Evolutionary conservation across 345 rosid genomes (phyloP).

Genomic region (Sisymbrium altissimum): DNA sequence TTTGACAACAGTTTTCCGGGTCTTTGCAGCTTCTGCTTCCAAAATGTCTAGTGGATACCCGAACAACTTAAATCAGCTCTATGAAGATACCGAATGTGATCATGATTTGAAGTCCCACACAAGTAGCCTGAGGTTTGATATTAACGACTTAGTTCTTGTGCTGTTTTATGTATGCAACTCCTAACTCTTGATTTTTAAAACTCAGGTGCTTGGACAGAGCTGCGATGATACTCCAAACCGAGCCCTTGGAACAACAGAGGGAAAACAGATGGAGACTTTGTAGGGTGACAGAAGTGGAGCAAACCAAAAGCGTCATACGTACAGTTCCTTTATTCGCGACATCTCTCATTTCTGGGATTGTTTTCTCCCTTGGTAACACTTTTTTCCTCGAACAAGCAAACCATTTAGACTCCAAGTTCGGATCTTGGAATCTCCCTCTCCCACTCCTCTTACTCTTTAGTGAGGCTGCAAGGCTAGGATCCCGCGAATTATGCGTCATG

Average conservation of each 20-base stretch:
- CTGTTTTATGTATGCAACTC: background rate
- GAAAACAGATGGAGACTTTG: slow-evolving; percentile 44
- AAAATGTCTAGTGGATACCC: slow-evolving; percentile 18
- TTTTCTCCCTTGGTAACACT: slow-evolving; percentile 36
- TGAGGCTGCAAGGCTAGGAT: slow-evolving; percentile 31
- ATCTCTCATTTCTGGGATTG: slow-evolving; percentile 36
- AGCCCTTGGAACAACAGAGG: slow-evolving; percentile 28
- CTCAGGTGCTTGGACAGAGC: slow-evolving; percentile 40
- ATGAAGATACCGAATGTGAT: slow-evolving; percentile 20
- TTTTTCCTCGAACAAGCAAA: slow-evolving; percentile 43
- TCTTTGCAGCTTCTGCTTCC: slow-evolving; percentile 34
- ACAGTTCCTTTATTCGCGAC: slow-evolving; percentile 32
- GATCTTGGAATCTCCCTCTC: slow-evolving; percentile 32
- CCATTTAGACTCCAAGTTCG: slow-evolving; percentile 31
- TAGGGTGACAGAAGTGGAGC: slow-evolving; percentile 42
- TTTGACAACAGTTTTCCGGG: slow-evolving; percentile 34
- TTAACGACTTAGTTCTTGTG: background rate
- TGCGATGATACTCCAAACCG: slow-evolving; percentile 31
- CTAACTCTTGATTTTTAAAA: background rate
- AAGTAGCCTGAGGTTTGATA: slow-evolving; percentile 25
- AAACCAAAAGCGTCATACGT: slow-evolving; percentile 29
- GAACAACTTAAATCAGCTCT: slow-evolving; percentile 13
- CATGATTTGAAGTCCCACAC: slow-evolving; percentile 20
- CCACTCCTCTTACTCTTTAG: slow-evolving; percentile 34
- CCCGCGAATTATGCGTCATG: slow-evolving; percentile 26